These are phyloP conservation scores for Globisporangium cylindrosporum DNA, from an alignment of 352 stramenopile genomes.

Conservation along the genomic window DNA sequence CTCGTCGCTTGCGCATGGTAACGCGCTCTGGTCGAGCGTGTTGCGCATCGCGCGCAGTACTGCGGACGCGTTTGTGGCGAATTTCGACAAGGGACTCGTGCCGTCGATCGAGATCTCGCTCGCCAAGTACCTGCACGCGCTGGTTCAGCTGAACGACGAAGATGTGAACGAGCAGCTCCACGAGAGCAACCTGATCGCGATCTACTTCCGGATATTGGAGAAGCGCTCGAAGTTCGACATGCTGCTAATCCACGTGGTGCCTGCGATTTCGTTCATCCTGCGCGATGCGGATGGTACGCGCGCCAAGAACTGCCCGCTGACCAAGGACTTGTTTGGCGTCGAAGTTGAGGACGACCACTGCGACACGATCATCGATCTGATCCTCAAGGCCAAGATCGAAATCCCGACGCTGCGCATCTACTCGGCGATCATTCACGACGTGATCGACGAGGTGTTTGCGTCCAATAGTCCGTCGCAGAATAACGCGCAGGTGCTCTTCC, in stretches of 20 bases:
- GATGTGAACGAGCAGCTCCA: slow-evolving; percentile 67
- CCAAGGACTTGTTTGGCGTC: slow-evolving; percentile 62
- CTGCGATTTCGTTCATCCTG: slow-evolving; percentile 75
- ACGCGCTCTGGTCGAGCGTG: slow-evolving; percentile 61
- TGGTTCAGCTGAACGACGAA: slow-evolving; percentile 66
- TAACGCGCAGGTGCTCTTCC: slow-evolving; percentile 63
- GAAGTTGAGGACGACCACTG: slow-evolving; percentile 31
- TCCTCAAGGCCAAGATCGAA: slow-evolving; percentile 60
- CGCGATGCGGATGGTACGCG: slow-evolving; percentile 63
- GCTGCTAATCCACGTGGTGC: slow-evolving; percentile 84
- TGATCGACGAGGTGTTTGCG: slow-evolving; percentile 71
- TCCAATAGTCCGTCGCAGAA: slow-evolving; percentile 59
- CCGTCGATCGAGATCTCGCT: slow-evolving; percentile 80
- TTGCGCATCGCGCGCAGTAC: slow-evolving; percentile 43
- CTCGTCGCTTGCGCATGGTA: slow-evolving; percentile 45
- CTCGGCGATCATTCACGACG: slow-evolving; percentile 70
- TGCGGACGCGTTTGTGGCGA: slow-evolving; percentile 40
- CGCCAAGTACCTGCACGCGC: slow-evolving; percentile 78
- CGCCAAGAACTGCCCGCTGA: slow-evolving; percentile 68
- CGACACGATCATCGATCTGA: slow-evolving; percentile 52
- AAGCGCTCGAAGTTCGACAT: slow-evolving; percentile 78
- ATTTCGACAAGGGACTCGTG: slow-evolving; percentile 65
- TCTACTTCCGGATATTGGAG: slow-evolving; percentile 67
- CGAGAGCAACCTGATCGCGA: slow-evolving; percentile 49
- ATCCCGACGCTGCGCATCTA: slow-evolving; percentile 71